These are phyloP conservation scores for Raddia guianensis DNA, from an alignment of 176 grass and related monocot genomes.

Conservation along the genomic window DNA sequence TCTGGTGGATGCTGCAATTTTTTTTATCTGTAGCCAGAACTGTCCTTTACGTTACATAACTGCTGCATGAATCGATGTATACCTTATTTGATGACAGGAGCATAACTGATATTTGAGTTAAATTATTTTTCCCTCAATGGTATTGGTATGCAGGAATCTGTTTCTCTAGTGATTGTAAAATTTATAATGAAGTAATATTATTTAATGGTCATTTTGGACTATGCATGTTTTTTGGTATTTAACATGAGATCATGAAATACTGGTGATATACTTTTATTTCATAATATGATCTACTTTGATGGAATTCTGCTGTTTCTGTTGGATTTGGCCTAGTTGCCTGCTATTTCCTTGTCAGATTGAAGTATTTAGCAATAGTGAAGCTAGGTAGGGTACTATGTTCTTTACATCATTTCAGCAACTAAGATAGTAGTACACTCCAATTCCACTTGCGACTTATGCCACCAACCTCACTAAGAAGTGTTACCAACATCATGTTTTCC, in stretches of 20 bases:
- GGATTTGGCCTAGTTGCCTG: neutral
- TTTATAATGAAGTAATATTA: slow-evolving; percentile 11
- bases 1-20: slow-evolving; percentile 22
- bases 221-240: neutral
- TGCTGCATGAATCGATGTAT: neutral
- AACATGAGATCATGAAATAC: neutral
- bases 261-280: neutral
- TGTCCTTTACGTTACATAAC: slow-evolving; percentile 29
- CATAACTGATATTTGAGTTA: neutral
- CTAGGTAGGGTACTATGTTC: slow-evolving; percentile 17
- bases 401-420: slow-evolving; percentile 33
- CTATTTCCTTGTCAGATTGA: neutral
- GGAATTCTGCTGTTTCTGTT: neutral
- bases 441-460: slow-evolving; percentile 36
- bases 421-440: slow-evolving; percentile 49
- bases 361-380: slow-evolving; percentile 40
- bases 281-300: neutral
- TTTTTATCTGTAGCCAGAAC: slow-evolving; percentile 6
- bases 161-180: neutral
- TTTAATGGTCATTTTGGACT: neutral
- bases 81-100: neutral
- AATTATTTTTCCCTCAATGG: slow-evolving; percentile 1
- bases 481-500: slow-evolving; percentile 10
- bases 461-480: slow-evolving; percentile 41
- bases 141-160: neutral